phyloP scores from a whole-genome alignment of 805 yeast species.

The Pachysolen tannophilus region DNA sequence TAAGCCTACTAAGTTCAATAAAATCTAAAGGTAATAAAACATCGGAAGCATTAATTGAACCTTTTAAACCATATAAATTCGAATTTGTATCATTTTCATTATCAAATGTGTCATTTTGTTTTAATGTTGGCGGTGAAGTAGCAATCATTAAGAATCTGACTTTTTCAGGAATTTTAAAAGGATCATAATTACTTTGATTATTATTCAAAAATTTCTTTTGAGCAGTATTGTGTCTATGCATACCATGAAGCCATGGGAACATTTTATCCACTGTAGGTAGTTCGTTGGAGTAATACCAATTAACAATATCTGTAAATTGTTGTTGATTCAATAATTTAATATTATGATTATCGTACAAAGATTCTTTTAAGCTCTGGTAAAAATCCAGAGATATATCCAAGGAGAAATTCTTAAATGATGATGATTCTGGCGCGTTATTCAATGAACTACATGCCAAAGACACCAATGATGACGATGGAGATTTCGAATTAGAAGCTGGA shows the following conservation, averaged over 20 bases:
- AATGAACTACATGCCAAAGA: not conserved
- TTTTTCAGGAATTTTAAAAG: conserved; percentile 11
- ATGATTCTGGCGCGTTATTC: not conserved
- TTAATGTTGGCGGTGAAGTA: conserved; percentile 6
- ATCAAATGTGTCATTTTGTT: conserved; percentile 1
- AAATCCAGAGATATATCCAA: conserved; percentile 1
- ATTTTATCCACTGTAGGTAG: conserved; percentile 60
- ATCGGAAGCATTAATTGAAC: conserved; percentile 47
- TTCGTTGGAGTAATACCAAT: conserved; percentile 9
- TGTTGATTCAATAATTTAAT: conserved; percentile 1
- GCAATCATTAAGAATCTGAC: conserved; percentile 6
- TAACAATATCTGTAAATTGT: not conserved
- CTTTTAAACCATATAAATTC: conserved; percentile 41
- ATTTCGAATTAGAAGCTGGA: not conserved
- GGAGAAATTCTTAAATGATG: not conserved
- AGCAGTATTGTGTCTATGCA: conserved; percentile 47
- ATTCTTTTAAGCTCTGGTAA: not conserved
- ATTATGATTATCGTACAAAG: not conserved
- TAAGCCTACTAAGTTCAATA: conserved; percentile 17
- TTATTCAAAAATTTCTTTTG: conserved; percentile 35
- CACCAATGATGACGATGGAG: not conserved
- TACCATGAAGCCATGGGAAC: conserved; percentile 91
- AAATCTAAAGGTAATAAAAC: conserved; percentile 37
- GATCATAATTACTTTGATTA: conserved; percentile 6
- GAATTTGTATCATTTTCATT: conserved; percentile 21